These are phyloP conservation scores for Aspergillus sp. DNA, from an alignment of 2,329 filamentous ascomycete species.

Conservation along the genomic window DNA sequence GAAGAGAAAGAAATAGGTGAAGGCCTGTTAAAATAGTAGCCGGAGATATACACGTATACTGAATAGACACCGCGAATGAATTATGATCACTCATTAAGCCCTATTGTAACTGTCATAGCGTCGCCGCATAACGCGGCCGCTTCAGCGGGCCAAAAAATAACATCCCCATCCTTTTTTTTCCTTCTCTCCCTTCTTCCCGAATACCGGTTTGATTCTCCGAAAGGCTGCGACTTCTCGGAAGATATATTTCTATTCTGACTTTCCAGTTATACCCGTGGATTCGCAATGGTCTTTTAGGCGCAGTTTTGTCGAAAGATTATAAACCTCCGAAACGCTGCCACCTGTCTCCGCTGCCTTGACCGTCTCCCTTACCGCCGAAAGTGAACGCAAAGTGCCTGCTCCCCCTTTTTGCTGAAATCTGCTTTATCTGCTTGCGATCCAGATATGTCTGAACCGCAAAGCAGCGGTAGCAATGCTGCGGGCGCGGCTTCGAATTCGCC, in stretches of 20 bases:
- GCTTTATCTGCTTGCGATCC: not conserved
- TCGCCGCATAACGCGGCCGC: not conserved
- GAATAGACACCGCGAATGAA: not conserved
- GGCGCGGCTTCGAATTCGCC: conserved; percentile 18
- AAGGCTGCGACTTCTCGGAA: not conserved
- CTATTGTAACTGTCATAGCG: conserved; percentile 1
- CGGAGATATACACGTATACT: not conserved
- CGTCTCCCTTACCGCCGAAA: conserved; percentile 2
- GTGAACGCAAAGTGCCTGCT: not conserved
- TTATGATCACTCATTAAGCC: not conserved
- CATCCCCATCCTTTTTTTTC: conserved; percentile 3
- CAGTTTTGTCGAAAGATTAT: conserved; percentile 2
- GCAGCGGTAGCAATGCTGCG: conserved; percentile 14
- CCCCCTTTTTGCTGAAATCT: not conserved
- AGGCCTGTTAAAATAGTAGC: not conserved
- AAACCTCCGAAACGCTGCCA: conserved; percentile 6
- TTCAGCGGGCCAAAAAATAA: not conserved
- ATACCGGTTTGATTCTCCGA: not conserved
- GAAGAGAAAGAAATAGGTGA: not conserved
- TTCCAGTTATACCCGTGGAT: not conserved
- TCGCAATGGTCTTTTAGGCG: conserved; percentile 12
- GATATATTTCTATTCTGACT: not conserved
- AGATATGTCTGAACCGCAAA: conserved; percentile 22
- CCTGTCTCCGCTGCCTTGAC: not conserved
- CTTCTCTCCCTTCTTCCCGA: not conserved